phyloP scores from a whole-genome alignment of 2,329 filamentous ascomycete genomes.

The Aspergillus sp. region DNA sequence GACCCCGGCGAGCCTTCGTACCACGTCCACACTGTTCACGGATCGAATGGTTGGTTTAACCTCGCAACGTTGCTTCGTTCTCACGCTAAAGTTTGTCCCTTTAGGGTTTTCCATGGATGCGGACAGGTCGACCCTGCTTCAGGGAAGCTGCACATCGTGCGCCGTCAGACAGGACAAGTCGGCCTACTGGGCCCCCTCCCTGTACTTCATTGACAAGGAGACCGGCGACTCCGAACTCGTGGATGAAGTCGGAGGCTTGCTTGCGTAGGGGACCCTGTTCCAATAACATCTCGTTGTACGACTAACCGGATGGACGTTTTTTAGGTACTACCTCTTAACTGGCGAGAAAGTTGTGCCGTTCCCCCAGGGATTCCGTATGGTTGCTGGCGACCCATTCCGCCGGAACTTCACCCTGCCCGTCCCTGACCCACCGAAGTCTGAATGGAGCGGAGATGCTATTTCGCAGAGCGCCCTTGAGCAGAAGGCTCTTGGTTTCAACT shows the following conservation, averaged over 20 bases:
- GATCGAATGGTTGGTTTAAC: constrained; percentile 62
- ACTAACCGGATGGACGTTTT: neutral
- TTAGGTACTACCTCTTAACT: constrained; percentile 81
- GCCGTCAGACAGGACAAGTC: constrained; percentile 78
- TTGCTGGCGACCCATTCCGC: constrained; percentile 69
- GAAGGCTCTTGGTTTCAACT: constrained; percentile 92
- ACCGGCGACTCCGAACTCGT: constrained; percentile 66
- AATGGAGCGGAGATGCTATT: constrained; percentile 65
- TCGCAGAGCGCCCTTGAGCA: constrained; percentile 68
- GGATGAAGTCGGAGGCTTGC: constrained; percentile 75
- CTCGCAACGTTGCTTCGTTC: neutral
- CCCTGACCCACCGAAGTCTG: constrained; percentile 67
- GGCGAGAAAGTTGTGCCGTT: constrained; percentile 68
- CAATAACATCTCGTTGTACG: neutral
- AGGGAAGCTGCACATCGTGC: constrained; percentile 75
- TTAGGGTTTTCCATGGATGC: constrained; percentile 63
- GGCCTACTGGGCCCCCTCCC: constrained; percentile 78
- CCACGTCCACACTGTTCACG: constrained; percentile 75
- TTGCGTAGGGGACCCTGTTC: constrained; percentile 65
- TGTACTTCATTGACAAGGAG: constrained; percentile 75
- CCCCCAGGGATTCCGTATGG: constrained; percentile 75
- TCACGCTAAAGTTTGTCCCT: constrained; percentile 10
- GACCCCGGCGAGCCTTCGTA: constrained; percentile 57
- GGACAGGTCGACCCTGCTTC: constrained; percentile 57
- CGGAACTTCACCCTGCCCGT: constrained; percentile 70